These are phyloP conservation scores for Cryptococcus deneoformans DNA, from an alignment of 1,284 basidiomycete species.

Conservation along the genomic window DNA sequence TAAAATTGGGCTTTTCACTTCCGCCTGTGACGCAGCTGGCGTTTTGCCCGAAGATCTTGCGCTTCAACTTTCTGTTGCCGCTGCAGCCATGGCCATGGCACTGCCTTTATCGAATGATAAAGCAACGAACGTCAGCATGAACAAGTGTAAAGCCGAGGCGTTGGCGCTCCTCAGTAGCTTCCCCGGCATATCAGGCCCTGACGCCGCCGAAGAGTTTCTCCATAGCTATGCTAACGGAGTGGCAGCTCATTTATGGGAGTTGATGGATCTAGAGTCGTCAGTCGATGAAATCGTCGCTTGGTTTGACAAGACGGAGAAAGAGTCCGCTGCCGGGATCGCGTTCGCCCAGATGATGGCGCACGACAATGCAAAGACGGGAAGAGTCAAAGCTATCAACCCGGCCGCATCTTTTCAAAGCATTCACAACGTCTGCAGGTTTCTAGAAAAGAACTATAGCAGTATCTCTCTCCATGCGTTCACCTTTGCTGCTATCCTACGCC, in stretches of 20 bases:
- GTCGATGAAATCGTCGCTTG: not conserved
- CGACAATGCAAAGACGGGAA: no score
- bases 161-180: not conserved
- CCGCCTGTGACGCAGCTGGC: constrained; percentile 28
- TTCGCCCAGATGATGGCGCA: no score
- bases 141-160: not conserved
- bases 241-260: constrained; percentile 10
- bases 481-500: constrained; percentile 71
- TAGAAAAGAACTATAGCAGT: constrained; percentile 3
- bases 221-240: constrained; percentile 4
- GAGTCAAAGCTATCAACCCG: constrained; percentile 6
- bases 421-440: constrained; percentile 8
- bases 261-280: constrained; percentile 7
- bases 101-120: not conserved
- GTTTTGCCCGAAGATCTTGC: constrained; percentile 7
- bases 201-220: constrained; percentile 1
- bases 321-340: no score
- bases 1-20: constrained; percentile 16
- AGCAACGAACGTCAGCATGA: not conserved
- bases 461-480: constrained; percentile 52
- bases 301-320: not conserved
- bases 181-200: not conserved
- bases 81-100: constrained; percentile 8
- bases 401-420: constrained; percentile 5
- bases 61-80: constrained; percentile 21